Conservation (phyloP, 129 eudicot species). For the Saussurea involucrata region DNA sequence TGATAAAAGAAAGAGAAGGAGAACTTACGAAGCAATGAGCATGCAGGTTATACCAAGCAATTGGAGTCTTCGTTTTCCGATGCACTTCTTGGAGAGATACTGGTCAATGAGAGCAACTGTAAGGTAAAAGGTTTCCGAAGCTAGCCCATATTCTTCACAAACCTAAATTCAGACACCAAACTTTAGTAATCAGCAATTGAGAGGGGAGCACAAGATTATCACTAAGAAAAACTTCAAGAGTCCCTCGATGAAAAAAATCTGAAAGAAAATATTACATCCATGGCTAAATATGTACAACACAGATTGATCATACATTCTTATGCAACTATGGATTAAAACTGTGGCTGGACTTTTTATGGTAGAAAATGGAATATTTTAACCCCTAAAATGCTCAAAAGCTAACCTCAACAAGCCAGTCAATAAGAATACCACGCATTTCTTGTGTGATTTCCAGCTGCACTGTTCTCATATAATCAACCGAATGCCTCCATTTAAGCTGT, state of each 20-base stretch:
- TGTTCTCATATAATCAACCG: constrained; percentile 56
- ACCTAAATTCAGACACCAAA: constrained; percentile 47
- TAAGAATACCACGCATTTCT: constrained; percentile 75
- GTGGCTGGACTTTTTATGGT: constrained; percentile 3
- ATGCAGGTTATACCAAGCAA: constrained; percentile 95
- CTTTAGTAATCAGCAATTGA: not conserved
- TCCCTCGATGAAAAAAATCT: not conserved
- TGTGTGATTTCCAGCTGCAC: constrained; percentile 75
- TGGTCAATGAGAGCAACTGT: constrained; percentile 82
- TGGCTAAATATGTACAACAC: not conserved
- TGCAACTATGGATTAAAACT: not conserved
- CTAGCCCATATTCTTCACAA: constrained; percentile 80
- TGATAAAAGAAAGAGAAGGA: not conserved
- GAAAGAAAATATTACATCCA: not conserved
- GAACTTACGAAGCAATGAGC: constrained; percentile 93
- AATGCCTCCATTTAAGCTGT: constrained; percentile 77
- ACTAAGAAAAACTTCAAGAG: not conserved
- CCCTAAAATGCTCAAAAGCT: constrained; percentile 12
- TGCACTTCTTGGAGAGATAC: constrained; percentile 56
- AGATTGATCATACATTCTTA: not conserved
- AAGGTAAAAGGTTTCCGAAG: constrained; percentile 83
- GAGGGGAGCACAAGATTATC: not conserved
- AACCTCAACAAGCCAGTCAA: constrained; percentile 99
- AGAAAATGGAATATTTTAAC: not conserved
- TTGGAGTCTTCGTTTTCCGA: constrained; percentile 73